phyloP scores from a whole-genome alignment of 495 filamentous ascomycete genomes.

The Polyplosphaeria fusca region DNA sequence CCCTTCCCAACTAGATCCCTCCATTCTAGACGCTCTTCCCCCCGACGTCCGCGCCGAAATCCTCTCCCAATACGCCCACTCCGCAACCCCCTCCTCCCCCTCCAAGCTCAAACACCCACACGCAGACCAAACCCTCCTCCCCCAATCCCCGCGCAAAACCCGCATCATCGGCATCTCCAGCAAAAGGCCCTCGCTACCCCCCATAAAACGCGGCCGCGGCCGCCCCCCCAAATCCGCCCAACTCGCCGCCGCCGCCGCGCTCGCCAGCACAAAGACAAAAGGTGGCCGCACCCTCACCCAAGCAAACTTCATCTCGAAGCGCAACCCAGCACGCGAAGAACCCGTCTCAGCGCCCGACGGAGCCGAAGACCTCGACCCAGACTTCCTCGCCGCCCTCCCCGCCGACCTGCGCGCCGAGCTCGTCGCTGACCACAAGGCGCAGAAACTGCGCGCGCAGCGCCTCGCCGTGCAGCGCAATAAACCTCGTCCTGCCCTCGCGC shows the following conservation, averaged over 20 bases:
- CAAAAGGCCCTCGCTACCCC: slow-evolving; percentile 56
- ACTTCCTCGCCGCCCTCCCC: slow-evolving; percentile 77
- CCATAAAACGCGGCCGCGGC: slow-evolving; percentile 52
- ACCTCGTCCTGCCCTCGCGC: not conserved
- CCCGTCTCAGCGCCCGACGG: not conserved
- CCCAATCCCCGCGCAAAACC: slow-evolving; percentile 58
- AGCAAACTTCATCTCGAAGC: slow-evolving; percentile 56
- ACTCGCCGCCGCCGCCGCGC: slow-evolving; percentile 15
- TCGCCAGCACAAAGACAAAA: slow-evolving; percentile 1
- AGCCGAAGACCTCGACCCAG: slow-evolving; percentile 54
- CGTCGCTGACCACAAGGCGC: slow-evolving; percentile 64
- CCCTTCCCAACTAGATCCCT: slow-evolving; percentile 42
- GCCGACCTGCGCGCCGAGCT: slow-evolving; percentile 77
- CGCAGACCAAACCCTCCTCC: slow-evolving; percentile 45
- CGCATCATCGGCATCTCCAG: slow-evolving; percentile 44
- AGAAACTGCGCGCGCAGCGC: slow-evolving; percentile 45
- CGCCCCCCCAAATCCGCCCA: slow-evolving; percentile 35
- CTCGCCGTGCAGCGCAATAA: slow-evolving; percentile 30
- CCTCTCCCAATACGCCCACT: slow-evolving; percentile 58
- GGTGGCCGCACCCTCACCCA: slow-evolving; percentile 52
- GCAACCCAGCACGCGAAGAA: slow-evolving; percentile 1
- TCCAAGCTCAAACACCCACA: not conserved
- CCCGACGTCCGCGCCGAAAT: slow-evolving; percentile 80
- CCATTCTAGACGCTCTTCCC: slow-evolving; percentile 67
- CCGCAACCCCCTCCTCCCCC: slow-evolving; percentile 17